Base-by-base conservation (phyloP, 129 eudicot species). In the Chrysanthemum makinoi region DNA sequence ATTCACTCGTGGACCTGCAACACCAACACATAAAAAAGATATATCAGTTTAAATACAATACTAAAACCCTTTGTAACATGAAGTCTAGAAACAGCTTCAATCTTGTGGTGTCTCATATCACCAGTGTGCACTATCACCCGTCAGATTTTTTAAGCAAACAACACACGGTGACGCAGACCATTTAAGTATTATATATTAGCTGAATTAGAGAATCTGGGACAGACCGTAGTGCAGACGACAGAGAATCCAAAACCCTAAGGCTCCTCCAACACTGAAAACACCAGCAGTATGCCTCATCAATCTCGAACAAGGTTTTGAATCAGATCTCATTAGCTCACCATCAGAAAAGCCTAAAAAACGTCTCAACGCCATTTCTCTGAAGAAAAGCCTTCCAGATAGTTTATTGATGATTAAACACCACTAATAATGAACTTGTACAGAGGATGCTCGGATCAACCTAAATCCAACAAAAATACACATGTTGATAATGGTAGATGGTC, bases 211-310 rank as follows among this genome's bases (percentile, higher is more conserved):
- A 8, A 15, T 65, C 47, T 54, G 47, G 64, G 6, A 83, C 83
- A 52, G 3, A 93, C 98, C 96, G 46, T 93, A 89, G 66, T 89
- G 96, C 86, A 72, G 59, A 39, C 98, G 88, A 76, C 98, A 93
- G 49, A 93, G 88, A 65, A 89, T 75, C 96, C 98, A 93, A 83
- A 93, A 93, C 19, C 95, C 96, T 52, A 93, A 73, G 14, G 86
- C 96, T 55, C 98, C 98, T 35, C 98, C 98, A 73, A 89, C 95
- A 47, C 86, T 70, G 46, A 87, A 94, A 60, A 94, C 83, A 0
- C 95, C 98, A 84, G 98, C 96, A 68, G 98, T 94, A 59, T 94
- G 98, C 61, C 98, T 87, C 93, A 84, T 94, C 82, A 94, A 71
- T 76, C 97, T 83, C 6, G 93, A 62, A 74, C 98, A 94, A 19